These are phyloP conservation scores for Alternaria gansuensis DNA, from an alignment of 2,329 filamentous ascomycete genomes.

Conservation along the genomic window DNA sequence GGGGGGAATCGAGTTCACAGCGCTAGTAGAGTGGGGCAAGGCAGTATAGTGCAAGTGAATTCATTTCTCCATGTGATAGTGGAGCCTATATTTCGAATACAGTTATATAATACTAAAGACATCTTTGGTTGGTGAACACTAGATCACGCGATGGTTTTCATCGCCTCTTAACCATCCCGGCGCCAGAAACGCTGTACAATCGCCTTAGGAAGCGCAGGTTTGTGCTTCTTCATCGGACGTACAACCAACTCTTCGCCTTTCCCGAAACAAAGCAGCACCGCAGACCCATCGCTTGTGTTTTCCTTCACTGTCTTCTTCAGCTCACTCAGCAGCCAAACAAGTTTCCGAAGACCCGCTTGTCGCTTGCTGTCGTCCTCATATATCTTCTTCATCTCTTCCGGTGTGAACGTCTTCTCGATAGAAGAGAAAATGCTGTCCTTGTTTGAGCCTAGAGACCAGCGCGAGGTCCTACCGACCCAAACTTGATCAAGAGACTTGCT, in stretches of 20 bases:
- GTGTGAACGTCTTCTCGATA: not conserved
- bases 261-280: constrained; percentile 1
- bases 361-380: not conserved
- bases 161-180: not conserved
- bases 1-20: not conserved
- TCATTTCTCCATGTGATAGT: not conserved
- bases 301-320: not conserved
- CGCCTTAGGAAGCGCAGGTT: not conserved
- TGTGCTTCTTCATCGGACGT: not conserved
- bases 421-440: not conserved
- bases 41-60: not conserved
- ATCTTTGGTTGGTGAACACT: no score
- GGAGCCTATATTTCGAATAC: not conserved
- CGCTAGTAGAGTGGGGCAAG: not conserved
- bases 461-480: not conserved
- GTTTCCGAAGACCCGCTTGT: not conserved
- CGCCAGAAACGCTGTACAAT: not conserved
- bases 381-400: not conserved
- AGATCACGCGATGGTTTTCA: no score
- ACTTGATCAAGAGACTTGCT: not conserved
- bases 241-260: not conserved
- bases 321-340: not conserved
- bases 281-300: not conserved
- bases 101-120: no score
- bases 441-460: not conserved